Percentiles rank a stretch among this genome's conserved stretches.
Conservation (phyloP, 306 rosid species). For the Casuarina equisetifolia region DNA sequence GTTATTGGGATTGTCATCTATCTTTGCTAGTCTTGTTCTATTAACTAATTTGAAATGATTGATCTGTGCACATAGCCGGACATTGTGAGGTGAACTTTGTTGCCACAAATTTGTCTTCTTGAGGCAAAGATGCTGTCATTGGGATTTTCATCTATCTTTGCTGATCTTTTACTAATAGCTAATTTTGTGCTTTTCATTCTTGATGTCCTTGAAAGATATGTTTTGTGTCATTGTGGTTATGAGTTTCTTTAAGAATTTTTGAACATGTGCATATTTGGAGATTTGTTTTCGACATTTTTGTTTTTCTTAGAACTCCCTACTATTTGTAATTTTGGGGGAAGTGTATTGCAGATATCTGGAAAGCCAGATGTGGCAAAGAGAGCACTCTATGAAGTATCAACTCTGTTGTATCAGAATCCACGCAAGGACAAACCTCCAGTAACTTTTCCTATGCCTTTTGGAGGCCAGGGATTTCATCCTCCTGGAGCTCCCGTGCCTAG, state of each 20-base stretch:
- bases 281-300: background rate
- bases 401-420: slow-evolving; percentile 40
- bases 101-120: background rate
- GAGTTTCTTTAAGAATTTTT: background rate
- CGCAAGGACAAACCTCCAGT: slow-evolving; percentile 33
- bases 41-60: background rate
- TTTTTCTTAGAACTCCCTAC: slow-evolving; percentile 5
- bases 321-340: slow-evolving; percentile 20
- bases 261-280: slow-evolving; percentile 5
- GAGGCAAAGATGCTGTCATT: background rate
- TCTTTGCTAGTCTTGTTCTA: background rate
- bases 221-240: background rate
- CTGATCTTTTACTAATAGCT: background rate
- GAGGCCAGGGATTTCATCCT: slow-evolving; percentile 32
- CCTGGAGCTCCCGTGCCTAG: slow-evolving; percentile 16
- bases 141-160: background rate
- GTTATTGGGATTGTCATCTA: background rate
- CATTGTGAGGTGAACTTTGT: background rate
- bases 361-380: slow-evolving; percentile 31
- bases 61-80: background rate
- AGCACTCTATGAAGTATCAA: slow-evolving; percentile 38
- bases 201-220: background rate
- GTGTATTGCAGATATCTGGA: slow-evolving; percentile 38
- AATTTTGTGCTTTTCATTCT: background rate
- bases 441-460: slow-evolving; percentile 21